Percentiles rank a stretch among this genome's conserved stretches.
Conservation (phyloP, 2,329 filamentous ascomycete genomes). For the Byssoonygena ceratinophila region DNA sequence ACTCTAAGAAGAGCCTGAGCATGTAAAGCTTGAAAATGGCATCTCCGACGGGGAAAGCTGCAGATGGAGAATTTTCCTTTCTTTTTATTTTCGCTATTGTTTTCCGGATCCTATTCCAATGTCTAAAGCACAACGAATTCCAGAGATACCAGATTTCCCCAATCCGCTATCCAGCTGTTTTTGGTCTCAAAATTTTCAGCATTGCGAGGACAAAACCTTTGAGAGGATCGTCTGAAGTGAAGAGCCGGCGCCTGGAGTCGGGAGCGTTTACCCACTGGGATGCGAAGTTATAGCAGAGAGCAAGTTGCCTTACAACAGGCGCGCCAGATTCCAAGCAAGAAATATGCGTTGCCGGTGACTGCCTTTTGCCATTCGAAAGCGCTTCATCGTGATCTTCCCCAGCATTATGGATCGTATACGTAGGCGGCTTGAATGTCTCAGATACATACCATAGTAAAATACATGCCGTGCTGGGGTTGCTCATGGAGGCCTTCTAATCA, state of each 20-base stretch:
- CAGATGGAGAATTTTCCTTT: not conserved
- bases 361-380: not conserved
- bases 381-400: not conserved
- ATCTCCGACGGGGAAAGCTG: not conserved
- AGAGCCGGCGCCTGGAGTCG: too few species aligned
- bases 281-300: too few species aligned
- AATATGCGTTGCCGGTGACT: not conserved
- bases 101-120: not conserved
- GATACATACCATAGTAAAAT: slow-evolving; percentile 7
- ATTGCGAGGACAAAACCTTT: too few species aligned
- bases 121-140: too few species aligned
- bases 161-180: too few species aligned
- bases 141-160: too few species aligned
- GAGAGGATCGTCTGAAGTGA: too few species aligned
- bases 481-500: not conserved
- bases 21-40: not conserved
- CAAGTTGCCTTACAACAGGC: not conserved
- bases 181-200: too few species aligned
- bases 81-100: not conserved
- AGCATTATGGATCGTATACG: slow-evolving; percentile 7
- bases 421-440: slow-evolving; percentile 6
- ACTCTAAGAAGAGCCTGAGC: not conserved
- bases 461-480: not conserved
- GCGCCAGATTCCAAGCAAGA: not conserved
- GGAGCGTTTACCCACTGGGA: too few species aligned